phyloP scores from a whole-genome alignment of 192 early-diverging fungal species.

The Entomortierella chlamydospora region DNA sequence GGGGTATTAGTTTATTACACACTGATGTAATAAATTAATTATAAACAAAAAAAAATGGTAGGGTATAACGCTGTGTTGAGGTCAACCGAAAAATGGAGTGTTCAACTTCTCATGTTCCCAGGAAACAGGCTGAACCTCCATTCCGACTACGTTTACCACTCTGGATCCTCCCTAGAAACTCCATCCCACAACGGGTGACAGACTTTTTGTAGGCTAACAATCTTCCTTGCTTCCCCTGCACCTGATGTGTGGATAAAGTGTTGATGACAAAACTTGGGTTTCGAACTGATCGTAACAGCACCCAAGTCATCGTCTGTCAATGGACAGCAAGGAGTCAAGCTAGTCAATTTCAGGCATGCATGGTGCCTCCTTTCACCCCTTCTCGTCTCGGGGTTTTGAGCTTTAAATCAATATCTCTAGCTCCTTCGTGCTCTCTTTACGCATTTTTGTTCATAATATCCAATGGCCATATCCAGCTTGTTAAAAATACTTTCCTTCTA shows the following conservation, averaged over 20 bases:
- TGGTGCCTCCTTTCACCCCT: slow-evolving; percentile 7
- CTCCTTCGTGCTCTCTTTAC: neutral
- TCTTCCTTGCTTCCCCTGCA: neutral
- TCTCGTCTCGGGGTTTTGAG: neutral
- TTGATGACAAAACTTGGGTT: no score
- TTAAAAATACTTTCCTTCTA: slow-evolving; percentile 2
- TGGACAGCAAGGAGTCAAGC: slow-evolving; percentile 3
- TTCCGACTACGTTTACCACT: no score
- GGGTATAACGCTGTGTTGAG: no score
- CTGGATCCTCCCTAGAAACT: no score
- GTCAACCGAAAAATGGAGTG: no score
- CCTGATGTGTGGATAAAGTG: neutral
- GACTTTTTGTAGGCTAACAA: neutral
- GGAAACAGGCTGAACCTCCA: no score
- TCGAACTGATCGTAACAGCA: no score
- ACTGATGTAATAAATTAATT: no score
- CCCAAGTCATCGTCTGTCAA: neutral
- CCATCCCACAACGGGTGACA: no score
- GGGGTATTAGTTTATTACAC: no score
- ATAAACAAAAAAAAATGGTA: no score
- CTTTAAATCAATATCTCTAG: neutral
- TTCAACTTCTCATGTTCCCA: no score
- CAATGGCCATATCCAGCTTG: neutral
- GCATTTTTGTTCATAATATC: neutral
- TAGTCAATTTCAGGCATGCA: neutral